phyloP scores from a whole-genome alignment of 768 basidiomycete genomes.

The Lactarius pseudohatsudake region DNA sequence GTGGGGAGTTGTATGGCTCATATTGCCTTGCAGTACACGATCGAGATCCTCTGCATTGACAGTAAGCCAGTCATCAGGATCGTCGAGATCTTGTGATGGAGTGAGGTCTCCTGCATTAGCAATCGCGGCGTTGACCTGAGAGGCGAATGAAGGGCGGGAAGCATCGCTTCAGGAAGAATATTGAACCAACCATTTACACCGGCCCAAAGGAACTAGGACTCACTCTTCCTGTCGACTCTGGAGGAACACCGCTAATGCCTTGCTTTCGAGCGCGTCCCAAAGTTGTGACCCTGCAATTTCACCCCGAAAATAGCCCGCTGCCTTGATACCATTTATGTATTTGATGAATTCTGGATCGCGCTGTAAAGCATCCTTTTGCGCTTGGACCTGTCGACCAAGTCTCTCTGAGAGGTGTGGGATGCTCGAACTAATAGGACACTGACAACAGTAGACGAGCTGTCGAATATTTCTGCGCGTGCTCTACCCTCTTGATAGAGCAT shows the following conservation, averaged over 20 bases:
- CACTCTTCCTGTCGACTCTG: constrained; percentile 66
- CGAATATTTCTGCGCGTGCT: constrained; percentile 47
- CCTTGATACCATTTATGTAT: constrained; percentile 66
- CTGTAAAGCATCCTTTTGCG: constrained; percentile 64
- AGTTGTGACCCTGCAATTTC: constrained; percentile 74
- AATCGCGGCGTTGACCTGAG: constrained; percentile 65
- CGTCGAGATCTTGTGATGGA: constrained; percentile 49
- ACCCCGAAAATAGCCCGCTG: constrained; percentile 72
- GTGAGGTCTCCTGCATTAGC: constrained; percentile 39
- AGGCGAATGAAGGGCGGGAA: constrained; percentile 73
- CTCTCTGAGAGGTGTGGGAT: not conserved
- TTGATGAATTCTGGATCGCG: constrained; percentile 65
- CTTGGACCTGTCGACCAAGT: constrained; percentile 48
- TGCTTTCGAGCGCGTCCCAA: constrained; percentile 73
- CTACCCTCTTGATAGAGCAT: constrained; percentile 91
- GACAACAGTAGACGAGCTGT: constrained; percentile 50
- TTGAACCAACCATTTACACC: not conserved
- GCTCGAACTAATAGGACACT: constrained; percentile 29
- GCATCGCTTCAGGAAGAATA: constrained; percentile 44
- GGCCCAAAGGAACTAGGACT: constrained; percentile 35
- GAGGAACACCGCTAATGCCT: constrained; percentile 67
- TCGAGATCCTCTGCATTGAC: constrained; percentile 78
- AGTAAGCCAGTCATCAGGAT: constrained; percentile 84
- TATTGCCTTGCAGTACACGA: constrained; percentile 55
- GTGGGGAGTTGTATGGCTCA: constrained; percentile 25